Evolutionary conservation across 2,329 filamentous ascomycete species (phyloP).

Genomic region (Alternaria rosae): DNA sequence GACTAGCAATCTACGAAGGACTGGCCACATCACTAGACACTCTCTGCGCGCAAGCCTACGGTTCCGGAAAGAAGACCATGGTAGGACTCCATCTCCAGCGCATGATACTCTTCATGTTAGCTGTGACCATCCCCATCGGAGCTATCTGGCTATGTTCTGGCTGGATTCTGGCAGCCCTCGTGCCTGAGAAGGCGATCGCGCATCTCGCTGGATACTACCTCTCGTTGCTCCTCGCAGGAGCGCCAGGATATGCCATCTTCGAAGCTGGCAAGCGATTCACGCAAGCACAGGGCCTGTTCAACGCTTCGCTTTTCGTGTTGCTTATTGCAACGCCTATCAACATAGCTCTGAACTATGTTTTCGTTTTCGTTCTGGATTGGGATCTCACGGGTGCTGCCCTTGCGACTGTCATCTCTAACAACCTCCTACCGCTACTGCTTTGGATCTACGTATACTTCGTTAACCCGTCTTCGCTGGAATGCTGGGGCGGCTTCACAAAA

Average conservation of each 20-base stretch:
- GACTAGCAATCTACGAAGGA: slow-evolving; percentile 60
- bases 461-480: slow-evolving; percentile 50
- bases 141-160: slow-evolving; percentile 60
- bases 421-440: slow-evolving; percentile 58
- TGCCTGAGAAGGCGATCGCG: slow-evolving; percentile 59
- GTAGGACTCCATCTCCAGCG: slow-evolving; percentile 63
- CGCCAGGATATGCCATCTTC: slow-evolving; percentile 63
- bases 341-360: slow-evolving; percentile 58
- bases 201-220: slow-evolving; percentile 60
- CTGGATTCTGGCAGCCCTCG: slow-evolving; percentile 55
- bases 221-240: slow-evolving; percentile 57
- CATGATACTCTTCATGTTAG: slow-evolving; percentile 60
- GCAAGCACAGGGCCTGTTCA: slow-evolving; percentile 64
- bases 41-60: slow-evolving; percentile 61
- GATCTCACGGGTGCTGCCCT: slow-evolving; percentile 62
- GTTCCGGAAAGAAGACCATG: slow-evolving; percentile 56
- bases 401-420: slow-evolving; percentile 59
- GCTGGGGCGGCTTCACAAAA: slow-evolving; percentile 77
- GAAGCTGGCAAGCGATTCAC: slow-evolving; percentile 64
- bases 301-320: slow-evolving; percentile 57
- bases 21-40: slow-evolving; percentile 62
- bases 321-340: slow-evolving; percentile 59
- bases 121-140: slow-evolving; percentile 59
- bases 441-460: slow-evolving; percentile 56
- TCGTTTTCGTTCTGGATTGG: slow-evolving; percentile 53